A percentile compares a stretch with the other conserved stretches of the same genome.
These are phyloP conservation scores for Capsicum pubescens DNA, from an alignment of 257 asterid genomes.

Conservation along the genomic window DNA sequence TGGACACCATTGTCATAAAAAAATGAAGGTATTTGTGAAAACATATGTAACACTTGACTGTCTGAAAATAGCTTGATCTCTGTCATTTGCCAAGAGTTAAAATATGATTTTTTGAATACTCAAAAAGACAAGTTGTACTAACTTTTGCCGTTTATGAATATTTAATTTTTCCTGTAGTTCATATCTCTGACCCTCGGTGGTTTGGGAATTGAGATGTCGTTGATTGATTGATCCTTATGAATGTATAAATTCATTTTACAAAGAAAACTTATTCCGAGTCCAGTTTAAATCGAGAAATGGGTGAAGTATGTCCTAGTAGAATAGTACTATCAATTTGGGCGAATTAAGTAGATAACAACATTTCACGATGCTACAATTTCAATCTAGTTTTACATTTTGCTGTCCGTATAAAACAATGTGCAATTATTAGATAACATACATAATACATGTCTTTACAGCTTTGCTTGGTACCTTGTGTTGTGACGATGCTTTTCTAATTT, in stretches of 20 bases:
- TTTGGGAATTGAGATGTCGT: neutral
- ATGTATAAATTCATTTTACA: neutral
- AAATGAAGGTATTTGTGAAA: neutral
- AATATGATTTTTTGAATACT: neutral
- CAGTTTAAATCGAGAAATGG: conserved; percentile 3
- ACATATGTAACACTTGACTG: neutral
- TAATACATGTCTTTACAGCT: neutral
- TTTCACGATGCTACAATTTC: neutral
- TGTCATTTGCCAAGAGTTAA: conserved; percentile 15
- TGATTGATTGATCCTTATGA: conserved; percentile 1
- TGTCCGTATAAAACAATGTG: neutral
- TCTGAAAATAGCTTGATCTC: neutral
- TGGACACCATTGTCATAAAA: neutral
- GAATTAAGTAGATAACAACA: neutral
- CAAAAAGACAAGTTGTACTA: neutral
- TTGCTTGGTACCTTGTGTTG: conserved; percentile 9
- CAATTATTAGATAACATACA: neutral
- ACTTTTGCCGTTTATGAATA: neutral
- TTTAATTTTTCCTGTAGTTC: neutral
- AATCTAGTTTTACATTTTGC: neutral
- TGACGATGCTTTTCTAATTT: conserved; percentile 17
- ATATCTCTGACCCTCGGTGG: neutral
- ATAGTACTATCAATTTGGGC: conserved; percentile 24
- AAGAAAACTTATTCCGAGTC: neutral
- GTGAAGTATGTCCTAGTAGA: neutral